Conservation (phyloP, 768 basidiomycete genomes). For the Auriscalpium microsporum region DNA sequence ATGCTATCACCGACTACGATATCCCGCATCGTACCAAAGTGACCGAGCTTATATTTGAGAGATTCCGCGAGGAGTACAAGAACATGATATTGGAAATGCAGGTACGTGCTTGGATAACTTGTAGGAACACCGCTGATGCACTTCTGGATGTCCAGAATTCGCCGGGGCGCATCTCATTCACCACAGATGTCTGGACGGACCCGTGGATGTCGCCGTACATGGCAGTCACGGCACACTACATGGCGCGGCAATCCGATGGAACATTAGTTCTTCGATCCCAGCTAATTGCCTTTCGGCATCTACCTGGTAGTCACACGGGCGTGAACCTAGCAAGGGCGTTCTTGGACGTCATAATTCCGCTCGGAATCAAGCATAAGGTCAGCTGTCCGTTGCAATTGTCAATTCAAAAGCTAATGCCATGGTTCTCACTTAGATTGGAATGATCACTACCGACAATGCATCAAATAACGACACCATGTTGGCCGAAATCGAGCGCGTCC, state of each 20-base stretch:
- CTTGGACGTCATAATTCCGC: slow-evolving; percentile 20
- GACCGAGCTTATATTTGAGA: no score
- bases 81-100: no score
- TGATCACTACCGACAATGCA: slow-evolving; percentile 26
- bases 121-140: no score
- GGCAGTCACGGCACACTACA: slow-evolving; percentile 37
- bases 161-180: slow-evolving; percentile 2
- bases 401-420: no score
- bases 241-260: slow-evolving; percentile 6
- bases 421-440: slow-evolving; percentile 27
- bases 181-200: slow-evolving; percentile 22
- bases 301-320: slow-evolving; percentile 31
- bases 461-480: slow-evolving; percentile 20
- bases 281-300: slow-evolving; percentile 28
- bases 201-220: slow-evolving; percentile 28
- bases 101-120: no score
- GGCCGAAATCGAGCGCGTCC: slow-evolving; percentile 8
- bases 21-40: no score
- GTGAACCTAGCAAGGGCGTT: slow-evolving; percentile 29
- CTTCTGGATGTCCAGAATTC: not conserved
- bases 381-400: slow-evolving; percentile 10
- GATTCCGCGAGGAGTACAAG: not conserved
- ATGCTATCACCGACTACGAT: no score
- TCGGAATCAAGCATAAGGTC: slow-evolving; percentile 13
- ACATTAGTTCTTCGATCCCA: slow-evolving; percentile 22